phyloP scores from a whole-genome alignment of 2,329 filamentous ascomycete genomes.

The Teratosphaeriaceae sp. region DNA sequence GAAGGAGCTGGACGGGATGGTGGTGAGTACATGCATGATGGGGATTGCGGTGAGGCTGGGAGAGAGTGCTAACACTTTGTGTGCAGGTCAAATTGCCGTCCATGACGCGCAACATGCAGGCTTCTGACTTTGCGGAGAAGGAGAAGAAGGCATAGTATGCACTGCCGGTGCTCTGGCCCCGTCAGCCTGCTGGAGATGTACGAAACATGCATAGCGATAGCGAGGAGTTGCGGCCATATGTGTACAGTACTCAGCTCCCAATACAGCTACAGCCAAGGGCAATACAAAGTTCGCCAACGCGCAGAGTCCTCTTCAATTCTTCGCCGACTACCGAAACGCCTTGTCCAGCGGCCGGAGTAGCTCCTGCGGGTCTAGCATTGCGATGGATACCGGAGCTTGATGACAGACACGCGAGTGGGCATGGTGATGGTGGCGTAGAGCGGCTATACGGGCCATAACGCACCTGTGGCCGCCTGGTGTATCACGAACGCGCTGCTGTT shows the following conservation, averaged over 20 bases:
- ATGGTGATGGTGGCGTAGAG: too few relatives aligned
- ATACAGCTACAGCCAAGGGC: background rate
- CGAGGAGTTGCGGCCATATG: background rate
- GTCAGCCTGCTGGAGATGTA: background rate
- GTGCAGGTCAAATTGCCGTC: constrained; percentile 58
- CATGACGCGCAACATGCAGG: constrained; percentile 95
- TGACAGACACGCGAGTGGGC: too few relatives aligned
- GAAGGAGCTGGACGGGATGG: constrained; percentile 79
- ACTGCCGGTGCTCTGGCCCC: background rate
- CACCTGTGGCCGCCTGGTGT: too few relatives aligned
- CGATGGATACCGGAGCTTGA: too few relatives aligned
- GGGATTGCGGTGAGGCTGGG: too few relatives aligned
- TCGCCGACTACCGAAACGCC: too few relatives aligned
- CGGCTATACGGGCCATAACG: too few relatives aligned
- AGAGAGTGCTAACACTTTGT: background rate
- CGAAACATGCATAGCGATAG: background rate
- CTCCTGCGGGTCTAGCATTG: too few relatives aligned
- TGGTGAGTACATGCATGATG: constrained; percentile 50
- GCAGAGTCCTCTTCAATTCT: too few relatives aligned
- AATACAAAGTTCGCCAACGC: too few relatives aligned
- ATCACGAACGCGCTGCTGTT: too few relatives aligned
- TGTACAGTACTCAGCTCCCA: background rate
- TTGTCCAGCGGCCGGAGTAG: too few relatives aligned
- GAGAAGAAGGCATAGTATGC: constrained; percentile 14
- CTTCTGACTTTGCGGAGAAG: constrained; percentile 68